Evolutionary conservation across 2,329 filamentous ascomycete genomes (phyloP).

Genomic region (Colletotrichum chrysophilum): DNA sequence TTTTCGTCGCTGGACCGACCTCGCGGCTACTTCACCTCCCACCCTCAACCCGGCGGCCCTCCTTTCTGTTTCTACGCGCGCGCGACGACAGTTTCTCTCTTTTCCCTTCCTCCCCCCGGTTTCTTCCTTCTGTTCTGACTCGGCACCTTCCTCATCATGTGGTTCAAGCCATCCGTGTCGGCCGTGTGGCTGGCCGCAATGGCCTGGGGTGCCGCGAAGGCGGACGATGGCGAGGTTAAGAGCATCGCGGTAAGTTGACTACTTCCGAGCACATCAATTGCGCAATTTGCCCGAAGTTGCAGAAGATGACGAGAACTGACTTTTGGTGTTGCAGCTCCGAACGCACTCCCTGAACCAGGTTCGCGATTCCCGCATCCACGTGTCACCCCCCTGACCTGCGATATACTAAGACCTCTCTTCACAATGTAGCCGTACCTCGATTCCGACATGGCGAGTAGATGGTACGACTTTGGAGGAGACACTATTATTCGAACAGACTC

Average conservation of each 20-base stretch:
- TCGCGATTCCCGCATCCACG: not conserved
- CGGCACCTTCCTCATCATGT: constrained; percentile 40
- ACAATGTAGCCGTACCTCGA: constrained; percentile 85
- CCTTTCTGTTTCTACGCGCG: not conserved
- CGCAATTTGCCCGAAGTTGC: not conserved
- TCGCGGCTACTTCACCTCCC: constrained; percentile 11
- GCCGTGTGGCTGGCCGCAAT: constrained; percentile 54
- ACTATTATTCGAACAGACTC: constrained; percentile 79
- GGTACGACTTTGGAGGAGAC: constrained; percentile 99
- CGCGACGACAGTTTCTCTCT: not conserved
- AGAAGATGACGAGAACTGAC: constrained; percentile 9
- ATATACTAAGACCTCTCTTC: constrained; percentile 20
- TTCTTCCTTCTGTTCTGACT: constrained; percentile 1
- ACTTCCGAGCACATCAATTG: not conserved
- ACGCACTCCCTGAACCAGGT: constrained; percentile 86
- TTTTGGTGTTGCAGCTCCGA: constrained; percentile 65
- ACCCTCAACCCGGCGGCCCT: not conserved
- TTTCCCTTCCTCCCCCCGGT: constrained; percentile 3
- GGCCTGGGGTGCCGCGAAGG: constrained; percentile 55
- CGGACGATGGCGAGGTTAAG: constrained; percentile 50
- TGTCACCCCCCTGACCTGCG: not conserved
- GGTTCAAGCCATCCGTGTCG: constrained; percentile 50
- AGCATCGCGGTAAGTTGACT: constrained; percentile 52
- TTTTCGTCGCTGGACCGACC: constrained; percentile 23
- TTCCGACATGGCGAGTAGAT: constrained; percentile 96